phyloP scores from a whole-genome alignment of 176 grass and related monocot genomes.

The Hyparrhenia diplandra region DNA sequence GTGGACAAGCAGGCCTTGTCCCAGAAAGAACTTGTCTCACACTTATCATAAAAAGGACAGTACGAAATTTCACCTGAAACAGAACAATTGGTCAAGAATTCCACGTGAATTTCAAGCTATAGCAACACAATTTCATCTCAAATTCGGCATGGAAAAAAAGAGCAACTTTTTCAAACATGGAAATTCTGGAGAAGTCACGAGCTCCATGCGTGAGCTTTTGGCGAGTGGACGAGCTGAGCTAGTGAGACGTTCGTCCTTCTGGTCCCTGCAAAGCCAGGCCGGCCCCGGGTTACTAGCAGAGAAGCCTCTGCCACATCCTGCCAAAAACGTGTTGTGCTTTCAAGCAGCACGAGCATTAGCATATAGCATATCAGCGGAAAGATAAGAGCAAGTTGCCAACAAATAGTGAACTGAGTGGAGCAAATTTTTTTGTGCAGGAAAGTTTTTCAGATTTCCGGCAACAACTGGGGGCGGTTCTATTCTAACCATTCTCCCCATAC shows the following conservation, averaged over 20 bases:
- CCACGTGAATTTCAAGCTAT: background rate
- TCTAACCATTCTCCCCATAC: background rate
- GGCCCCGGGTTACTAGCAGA: background rate
- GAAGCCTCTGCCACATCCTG: background rate
- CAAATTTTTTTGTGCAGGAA: background rate
- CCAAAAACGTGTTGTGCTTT: conserved; percentile 27
- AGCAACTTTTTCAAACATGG: background rate
- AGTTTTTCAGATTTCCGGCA: background rate
- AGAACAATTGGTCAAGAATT: background rate
- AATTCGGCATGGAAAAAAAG: background rate
- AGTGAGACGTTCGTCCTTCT: background rate
- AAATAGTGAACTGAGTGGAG: background rate
- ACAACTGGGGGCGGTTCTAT: background rate
- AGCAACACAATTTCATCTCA: background rate
- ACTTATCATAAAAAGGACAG: background rate
- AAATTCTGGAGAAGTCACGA: conserved; percentile 2
- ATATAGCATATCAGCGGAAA: conserved; percentile 21
- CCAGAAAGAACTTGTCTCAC: background rate
- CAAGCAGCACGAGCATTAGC: conserved; percentile 19
- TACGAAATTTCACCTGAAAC: conserved; percentile 6
- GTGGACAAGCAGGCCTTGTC: background rate
- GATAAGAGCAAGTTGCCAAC: background rate
- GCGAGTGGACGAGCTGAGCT: background rate
- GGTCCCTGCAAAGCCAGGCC: conserved; percentile 18
- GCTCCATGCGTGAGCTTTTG: background rate